Conservation (phyloP, 2,329 filamentous ascomycete genomes). For the Aspergillus pseudoviridinutans region DNA sequence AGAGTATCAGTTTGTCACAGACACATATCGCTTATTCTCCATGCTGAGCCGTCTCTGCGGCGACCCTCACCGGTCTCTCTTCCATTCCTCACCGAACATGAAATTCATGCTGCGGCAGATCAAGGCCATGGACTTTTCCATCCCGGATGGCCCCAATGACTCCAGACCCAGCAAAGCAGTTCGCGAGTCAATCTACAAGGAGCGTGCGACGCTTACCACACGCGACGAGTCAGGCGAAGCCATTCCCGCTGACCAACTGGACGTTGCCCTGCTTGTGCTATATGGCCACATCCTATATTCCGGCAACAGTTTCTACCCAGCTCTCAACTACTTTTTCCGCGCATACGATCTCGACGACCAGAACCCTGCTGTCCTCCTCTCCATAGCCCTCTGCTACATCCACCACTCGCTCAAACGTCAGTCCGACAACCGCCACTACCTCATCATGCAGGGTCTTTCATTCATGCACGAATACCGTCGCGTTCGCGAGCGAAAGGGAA, state of each 20-base stretch:
- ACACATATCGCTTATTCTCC: constrained; percentile 79
- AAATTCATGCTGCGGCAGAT: constrained; percentile 91
- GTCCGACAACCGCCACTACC: constrained; percentile 82
- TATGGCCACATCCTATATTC: constrained; percentile 88
- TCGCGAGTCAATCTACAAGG: constrained; percentile 42
- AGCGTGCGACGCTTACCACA: constrained; percentile 40
- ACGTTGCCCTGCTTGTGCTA: constrained; percentile 77
- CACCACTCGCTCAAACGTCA: constrained; percentile 87
- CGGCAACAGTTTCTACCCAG: constrained; percentile 76
- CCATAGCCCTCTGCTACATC: constrained; percentile 77
- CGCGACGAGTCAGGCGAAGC: constrained; percentile 34
- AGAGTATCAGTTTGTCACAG: constrained; percentile 72
- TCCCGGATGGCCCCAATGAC: constrained; percentile 48
- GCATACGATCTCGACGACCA: constrained; percentile 67
- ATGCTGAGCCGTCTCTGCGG: constrained; percentile 73
- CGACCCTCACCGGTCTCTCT: constrained; percentile 58
- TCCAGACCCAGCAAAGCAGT: constrained; percentile 22
- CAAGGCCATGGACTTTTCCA: constrained; percentile 76
- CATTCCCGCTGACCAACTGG: constrained; percentile 51
- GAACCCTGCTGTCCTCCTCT: constrained; percentile 76
- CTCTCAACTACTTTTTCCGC: constrained; percentile 82
- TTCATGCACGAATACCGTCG: constrained; percentile 75
- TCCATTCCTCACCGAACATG: constrained; percentile 75
- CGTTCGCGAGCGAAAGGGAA: constrained; percentile 46
- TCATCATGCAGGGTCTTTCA: constrained; percentile 76